Conservation (phyloP, 2,329 filamentous ascomycete genomes). For the Colletotrichum sp. region DNA sequence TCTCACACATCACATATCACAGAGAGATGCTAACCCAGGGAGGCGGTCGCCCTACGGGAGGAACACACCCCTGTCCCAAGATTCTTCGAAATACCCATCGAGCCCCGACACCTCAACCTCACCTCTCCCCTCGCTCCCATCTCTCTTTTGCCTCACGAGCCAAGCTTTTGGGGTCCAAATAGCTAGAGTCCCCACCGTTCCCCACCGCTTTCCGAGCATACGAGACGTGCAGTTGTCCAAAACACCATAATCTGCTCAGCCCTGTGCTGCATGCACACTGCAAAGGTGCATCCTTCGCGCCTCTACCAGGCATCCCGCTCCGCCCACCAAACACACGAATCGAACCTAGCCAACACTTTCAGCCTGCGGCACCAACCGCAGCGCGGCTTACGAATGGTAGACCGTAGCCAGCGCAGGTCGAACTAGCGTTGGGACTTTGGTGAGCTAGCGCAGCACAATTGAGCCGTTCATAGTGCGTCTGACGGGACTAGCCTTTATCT, state of each 20-base stretch:
- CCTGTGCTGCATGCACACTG: not conserved
- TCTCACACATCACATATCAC: not conserved
- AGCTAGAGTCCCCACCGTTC: not conserved
- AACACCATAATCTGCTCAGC: not conserved
- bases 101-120: not conserved
- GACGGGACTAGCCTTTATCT: not conserved
- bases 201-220: not conserved
- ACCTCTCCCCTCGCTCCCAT: not conserved
- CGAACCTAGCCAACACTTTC: not conserved
- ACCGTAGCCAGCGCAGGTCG: not conserved
- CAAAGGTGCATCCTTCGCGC: not conserved
- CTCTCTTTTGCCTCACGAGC: not conserved
- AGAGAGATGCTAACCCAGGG: not conserved
- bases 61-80: not conserved
- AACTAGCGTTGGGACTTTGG: not conserved
- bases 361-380: not conserved
- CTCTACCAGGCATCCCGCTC: not conserved
- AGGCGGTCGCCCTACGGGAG: not conserved
- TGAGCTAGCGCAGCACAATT: not conserved
- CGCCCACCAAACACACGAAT: not conserved
- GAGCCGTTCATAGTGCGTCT: not conserved
- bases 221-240: not conserved
- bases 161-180: not conserved
- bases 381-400: not conserved
- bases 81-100: not conserved